Conservation (phyloP, 495 filamentous ascomycete genomes). For the Podospora pseudocomata region DNA sequence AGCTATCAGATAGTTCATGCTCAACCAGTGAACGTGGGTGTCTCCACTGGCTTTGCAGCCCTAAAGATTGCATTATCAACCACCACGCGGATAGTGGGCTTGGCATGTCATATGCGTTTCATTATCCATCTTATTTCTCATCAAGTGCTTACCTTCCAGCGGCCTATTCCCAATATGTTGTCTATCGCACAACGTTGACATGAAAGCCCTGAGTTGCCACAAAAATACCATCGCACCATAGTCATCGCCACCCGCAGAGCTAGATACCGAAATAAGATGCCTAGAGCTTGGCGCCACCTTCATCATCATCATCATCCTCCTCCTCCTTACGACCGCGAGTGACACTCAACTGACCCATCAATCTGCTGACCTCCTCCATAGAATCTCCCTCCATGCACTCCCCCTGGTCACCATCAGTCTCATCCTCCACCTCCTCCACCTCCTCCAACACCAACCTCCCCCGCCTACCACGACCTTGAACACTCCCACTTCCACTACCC, state of each 20-base stretch:
- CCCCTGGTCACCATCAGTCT: background rate
- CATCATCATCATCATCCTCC: background rate
- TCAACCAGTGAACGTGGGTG: no score
- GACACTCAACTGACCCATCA: background rate
- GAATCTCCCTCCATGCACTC: background rate
- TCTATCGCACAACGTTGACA: no score
- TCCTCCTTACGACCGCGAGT: background rate
- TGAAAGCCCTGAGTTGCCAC: no score
- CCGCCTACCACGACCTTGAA: no score
- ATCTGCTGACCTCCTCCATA: background rate
- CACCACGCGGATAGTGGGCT: no score
- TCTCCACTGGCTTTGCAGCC: no score
- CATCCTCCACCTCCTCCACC: background rate
- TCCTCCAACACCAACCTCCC: background rate
- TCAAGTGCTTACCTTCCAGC: no score
- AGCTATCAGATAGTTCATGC: no score
- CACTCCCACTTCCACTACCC: background rate
- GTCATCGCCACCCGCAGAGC: background rate
- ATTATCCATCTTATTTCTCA: no score
- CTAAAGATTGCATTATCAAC: no score
- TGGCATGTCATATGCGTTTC: no score
- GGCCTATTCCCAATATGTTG: no score
- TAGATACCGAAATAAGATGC: background rate
- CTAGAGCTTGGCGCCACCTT: background rate
- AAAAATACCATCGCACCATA: background rate